A percentile compares a stretch with the other conserved stretches of the same genome.
Conservation (phyloP, 2,329 filamentous ascomycete genomes). For the Diaporthe citriasiana region DNA sequence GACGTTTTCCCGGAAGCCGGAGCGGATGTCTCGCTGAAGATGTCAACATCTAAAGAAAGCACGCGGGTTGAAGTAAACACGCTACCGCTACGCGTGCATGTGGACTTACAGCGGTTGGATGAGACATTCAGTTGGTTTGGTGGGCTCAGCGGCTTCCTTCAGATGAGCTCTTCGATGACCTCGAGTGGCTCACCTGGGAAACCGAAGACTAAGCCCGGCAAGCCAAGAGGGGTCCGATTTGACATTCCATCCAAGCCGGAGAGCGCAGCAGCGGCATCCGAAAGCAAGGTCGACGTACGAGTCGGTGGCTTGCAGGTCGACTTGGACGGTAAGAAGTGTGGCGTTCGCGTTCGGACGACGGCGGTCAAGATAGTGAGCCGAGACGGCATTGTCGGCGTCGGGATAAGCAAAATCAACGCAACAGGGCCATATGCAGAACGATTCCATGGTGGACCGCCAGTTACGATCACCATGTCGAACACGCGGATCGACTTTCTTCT, state of each 20-base stretch:
- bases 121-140: slow-evolving; percentile 92
- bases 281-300: slow-evolving; percentile 81
- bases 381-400: slow-evolving; percentile 78
- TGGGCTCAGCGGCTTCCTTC: slow-evolving; percentile 90
- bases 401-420: slow-evolving; percentile 81
- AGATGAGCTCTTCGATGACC: slow-evolving; percentile 86
- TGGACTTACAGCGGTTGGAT: slow-evolving; percentile 86
- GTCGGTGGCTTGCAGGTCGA: slow-evolving; percentile 83
- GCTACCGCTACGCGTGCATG: slow-evolving; percentile 79
- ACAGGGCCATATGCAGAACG: slow-evolving; percentile 76
- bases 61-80: slow-evolving; percentile 77
- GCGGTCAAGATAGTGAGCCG: slow-evolving; percentile 86
- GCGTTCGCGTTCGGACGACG: slow-evolving; percentile 80
- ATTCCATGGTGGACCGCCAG: slow-evolving; percentile 68
- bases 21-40: slow-evolving; percentile 69
- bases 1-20: slow-evolving; percentile 71
- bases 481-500: slow-evolving; percentile 81
- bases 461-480: slow-evolving; percentile 73
- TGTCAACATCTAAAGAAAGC: slow-evolving; percentile 60
- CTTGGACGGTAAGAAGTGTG: slow-evolving; percentile 83
- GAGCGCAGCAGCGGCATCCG: slow-evolving; percentile 61
- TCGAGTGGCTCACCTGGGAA: slow-evolving; percentile 73
- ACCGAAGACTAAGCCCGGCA: slow-evolving; percentile 55
- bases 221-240: slow-evolving; percentile 70
- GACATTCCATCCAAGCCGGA: slow-evolving; percentile 66